Evolutionary conservation across 495 filamentous ascomycete species (phyloP).

Genomic region (Immersiella caudata): DNA sequence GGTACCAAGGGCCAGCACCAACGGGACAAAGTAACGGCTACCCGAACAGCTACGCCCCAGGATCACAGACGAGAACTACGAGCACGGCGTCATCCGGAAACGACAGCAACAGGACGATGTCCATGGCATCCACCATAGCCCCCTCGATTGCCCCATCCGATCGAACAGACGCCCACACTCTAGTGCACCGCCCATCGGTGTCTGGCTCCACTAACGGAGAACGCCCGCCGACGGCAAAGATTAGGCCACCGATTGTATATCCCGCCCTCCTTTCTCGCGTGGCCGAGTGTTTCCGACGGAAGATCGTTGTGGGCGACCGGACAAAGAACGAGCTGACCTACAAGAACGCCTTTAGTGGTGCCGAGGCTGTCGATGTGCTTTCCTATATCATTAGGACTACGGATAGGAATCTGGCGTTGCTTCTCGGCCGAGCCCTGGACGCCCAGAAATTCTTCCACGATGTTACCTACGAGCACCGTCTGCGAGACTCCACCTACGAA

Average conservation of each 20-base stretch:
- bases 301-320: slow-evolving; percentile 77
- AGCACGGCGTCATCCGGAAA: slow-evolving; percentile 57
- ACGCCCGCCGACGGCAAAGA: slow-evolving; percentile 53
- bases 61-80: slow-evolving; percentile 51
- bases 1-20: background rate
- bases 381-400: slow-evolving; percentile 94
- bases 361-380: slow-evolving; percentile 93
- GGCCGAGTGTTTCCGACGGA: slow-evolving; percentile 85
- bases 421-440: slow-evolving; percentile 91
- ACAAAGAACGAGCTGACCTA: slow-evolving; percentile 97
- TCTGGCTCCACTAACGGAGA: slow-evolving; percentile 53
- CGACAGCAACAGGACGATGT: slow-evolving; percentile 65
- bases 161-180: slow-evolving; percentile 43
- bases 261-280: slow-evolving; percentile 90
- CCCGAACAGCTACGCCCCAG: slow-evolving; percentile 37
- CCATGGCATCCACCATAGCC: slow-evolving; percentile 73
- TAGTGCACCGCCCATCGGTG: slow-evolving; percentile 48
- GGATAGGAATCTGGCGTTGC: slow-evolving; percentile 89
- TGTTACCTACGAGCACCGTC: slow-evolving; percentile 94
- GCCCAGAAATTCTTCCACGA: slow-evolving; percentile 99
- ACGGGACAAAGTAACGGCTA: slow-evolving; percentile 22
- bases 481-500: slow-evolving; percentile 86
- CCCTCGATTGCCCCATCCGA: slow-evolving; percentile 42
- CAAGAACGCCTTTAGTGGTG: slow-evolving; percentile 92
- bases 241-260: slow-evolving; percentile 79